These are phyloP conservation scores for Arxiozyma slooffiae DNA, from an alignment of 1,139 yeast species.

Conservation along the genomic window DNA sequence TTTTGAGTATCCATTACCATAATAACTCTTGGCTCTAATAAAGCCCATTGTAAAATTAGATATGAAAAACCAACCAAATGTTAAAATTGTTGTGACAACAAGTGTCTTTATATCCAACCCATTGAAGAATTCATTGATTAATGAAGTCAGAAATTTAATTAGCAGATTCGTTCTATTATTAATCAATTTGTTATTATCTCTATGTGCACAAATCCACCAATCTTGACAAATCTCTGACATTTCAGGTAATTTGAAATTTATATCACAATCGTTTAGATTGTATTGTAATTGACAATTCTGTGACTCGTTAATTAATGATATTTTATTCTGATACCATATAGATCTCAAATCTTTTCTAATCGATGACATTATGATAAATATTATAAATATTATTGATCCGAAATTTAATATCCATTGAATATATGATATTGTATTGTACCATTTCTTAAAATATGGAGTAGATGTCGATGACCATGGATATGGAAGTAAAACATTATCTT, in stretches of 20 bases:
- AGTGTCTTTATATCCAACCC: constrained; percentile 73
- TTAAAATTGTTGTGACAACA: constrained; percentile 33
- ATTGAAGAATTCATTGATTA: constrained; percentile 63
- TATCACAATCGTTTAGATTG: constrained; percentile 59
- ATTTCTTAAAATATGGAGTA: constrained; percentile 39
- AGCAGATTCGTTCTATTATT: constrained; percentile 51
- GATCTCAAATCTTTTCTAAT: constrained; percentile 62
- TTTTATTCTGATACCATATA: constrained; percentile 55
- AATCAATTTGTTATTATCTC: constrained; percentile 75
- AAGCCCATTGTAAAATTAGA: constrained; percentile 29
- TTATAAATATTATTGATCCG: constrained; percentile 44
- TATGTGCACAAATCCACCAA: constrained; percentile 80
- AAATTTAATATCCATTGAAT: constrained; percentile 62
- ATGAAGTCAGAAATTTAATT: constrained; percentile 76
- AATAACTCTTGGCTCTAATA: constrained; percentile 27
- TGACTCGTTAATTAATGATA: constrained; percentile 56
- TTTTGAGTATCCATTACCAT: constrained; percentile 12
- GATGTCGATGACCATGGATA: constrained; percentile 28
- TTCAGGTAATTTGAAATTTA: constrained; percentile 54
- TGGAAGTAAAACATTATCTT: constrained; percentile 14
- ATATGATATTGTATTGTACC: constrained; percentile 60
- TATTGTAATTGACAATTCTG: constrained; percentile 61
- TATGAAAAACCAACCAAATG: constrained; percentile 24
- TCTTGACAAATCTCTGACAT: constrained; percentile 58
- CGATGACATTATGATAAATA: constrained; percentile 49